These are phyloP conservation scores for Lepidopterella palustris DNA, from an alignment of 495 filamentous ascomycete species.

Conservation along the genomic window DNA sequence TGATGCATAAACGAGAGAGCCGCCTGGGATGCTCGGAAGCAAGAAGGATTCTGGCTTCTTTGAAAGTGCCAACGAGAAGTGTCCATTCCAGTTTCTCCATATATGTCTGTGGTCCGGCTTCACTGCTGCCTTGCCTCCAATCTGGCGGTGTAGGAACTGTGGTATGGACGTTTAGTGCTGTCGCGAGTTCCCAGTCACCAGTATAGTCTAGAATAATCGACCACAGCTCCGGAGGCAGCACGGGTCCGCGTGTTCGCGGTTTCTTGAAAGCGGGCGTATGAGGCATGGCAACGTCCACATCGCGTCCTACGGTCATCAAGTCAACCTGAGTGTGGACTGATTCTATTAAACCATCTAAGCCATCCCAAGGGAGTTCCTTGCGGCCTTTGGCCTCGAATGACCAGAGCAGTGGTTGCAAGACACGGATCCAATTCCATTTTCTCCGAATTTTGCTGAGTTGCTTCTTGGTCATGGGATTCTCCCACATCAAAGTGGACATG, in stretches of 20 bases:
- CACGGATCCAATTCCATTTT: constrained; percentile 76
- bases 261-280: constrained; percentile 22
- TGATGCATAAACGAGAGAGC: constrained; percentile 72
- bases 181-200: constrained; percentile 83
- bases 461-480: constrained; percentile 74
- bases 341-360: constrained; percentile 55
- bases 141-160: constrained; percentile 64
- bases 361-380: constrained; percentile 51
- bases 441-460: constrained; percentile 72
- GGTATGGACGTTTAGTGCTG: constrained; percentile 69
- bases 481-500: constrained; percentile 79
- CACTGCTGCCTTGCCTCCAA: constrained; percentile 51
- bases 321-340: constrained; percentile 63
- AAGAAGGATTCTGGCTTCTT: constrained; percentile 58
- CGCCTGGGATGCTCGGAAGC: constrained; percentile 62
- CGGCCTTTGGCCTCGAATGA: constrained; percentile 46
- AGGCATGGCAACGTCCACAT: constrained; percentile 31
- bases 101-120: constrained; percentile 40
- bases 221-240: constrained; percentile 80
- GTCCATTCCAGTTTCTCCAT: constrained; percentile 68
- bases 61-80: constrained; percentile 63
- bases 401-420: constrained; percentile 67
- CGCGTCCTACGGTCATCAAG: constrained; percentile 52
- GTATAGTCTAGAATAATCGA: constrained; percentile 75
- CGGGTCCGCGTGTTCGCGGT: constrained; percentile 15